These are phyloP conservation scores for Jasminum sambac DNA, from an alignment of 257 asterid genomes.

Conservation along the genomic window DNA sequence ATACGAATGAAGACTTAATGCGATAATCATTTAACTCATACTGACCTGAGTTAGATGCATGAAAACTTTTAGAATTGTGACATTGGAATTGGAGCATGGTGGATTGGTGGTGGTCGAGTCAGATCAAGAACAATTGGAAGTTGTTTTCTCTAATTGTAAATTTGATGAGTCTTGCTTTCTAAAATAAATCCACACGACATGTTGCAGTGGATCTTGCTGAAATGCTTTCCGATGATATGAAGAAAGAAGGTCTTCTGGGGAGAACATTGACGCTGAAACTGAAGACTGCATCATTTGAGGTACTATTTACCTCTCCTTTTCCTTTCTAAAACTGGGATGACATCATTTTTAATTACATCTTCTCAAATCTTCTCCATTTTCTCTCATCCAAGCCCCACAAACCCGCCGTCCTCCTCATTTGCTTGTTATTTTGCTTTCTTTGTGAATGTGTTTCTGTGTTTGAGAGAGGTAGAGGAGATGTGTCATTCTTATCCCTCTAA, in stretches of 20 bases:
- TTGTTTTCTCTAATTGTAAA: constrained; percentile 1
- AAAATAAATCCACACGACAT: constrained; percentile 13
- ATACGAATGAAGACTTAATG: neutral
- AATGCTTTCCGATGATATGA: constrained; percentile 79
- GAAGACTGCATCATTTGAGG: constrained; percentile 92
- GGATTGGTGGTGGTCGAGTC: neutral
- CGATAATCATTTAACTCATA: neutral
- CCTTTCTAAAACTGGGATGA: neutral
- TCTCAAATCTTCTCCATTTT: constrained; percentile 6
- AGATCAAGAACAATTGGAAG: neutral
- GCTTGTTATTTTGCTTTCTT: neutral
- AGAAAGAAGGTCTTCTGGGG: constrained; percentile 73
- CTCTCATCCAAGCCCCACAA: neutral
- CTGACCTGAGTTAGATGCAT: constrained; percentile 11
- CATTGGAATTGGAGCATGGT: neutral
- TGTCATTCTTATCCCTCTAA: constrained; percentile 20
- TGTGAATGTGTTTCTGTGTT: constrained; percentile 6
- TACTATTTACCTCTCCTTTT: constrained; percentile 25
- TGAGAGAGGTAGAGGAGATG: neutral
- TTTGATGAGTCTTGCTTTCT: constrained; percentile 2
- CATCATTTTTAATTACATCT: neutral
- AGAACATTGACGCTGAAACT: constrained; percentile 85
- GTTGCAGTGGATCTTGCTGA: constrained; percentile 82
- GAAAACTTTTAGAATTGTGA: constrained; percentile 5
- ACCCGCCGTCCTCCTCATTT: neutral